Evolutionary conservation across 257 asterid genomes (phyloP), one percentile per base, ranked within the genome.

Genomic region (Salvia miltiorrhiza): DNA sequence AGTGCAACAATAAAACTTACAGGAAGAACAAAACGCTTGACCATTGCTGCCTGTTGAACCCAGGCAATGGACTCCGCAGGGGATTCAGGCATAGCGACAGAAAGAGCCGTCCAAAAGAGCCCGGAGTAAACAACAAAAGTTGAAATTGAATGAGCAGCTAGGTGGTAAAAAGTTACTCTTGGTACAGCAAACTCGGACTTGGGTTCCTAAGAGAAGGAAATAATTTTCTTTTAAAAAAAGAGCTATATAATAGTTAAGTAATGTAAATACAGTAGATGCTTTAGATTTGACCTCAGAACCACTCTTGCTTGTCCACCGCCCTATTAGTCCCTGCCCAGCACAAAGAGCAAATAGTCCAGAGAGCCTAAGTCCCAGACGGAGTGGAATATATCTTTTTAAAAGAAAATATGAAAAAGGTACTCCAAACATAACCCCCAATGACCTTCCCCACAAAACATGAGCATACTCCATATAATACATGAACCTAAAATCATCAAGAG

Each of bases 401-500:
- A 92, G 88, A 63, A 89, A 92, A 73, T 87, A 89, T 12, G 94
- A 87, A 79, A 92, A 92, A 55, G 96, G 98, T 55, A 92, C 81
- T 39, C 90, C 95, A 79, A 89, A 86, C 92, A 87, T 84, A 74
- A 92, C 44, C 48, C 90, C 96, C 40, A 92, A 70, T 44, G 92
- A 88, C 78, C 96, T 83, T 79, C 96, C 96, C 97, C 97, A 92
- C 90, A 87, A 87, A 53, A 92, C 84, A 74, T 92, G 96, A 16
- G 89, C 98, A 79, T 92, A 92, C 75, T 92, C 98, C 98, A 92
- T 92, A 96, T 96, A 89, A 66, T 84, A 92, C 82, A 86, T 92
- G 85, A 86, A 87, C 90, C 84, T 87, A 81, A 89, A 92, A 74
- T 92, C 94, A 39, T 81, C 86, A 43, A 92, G 77, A 43, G 54